Base-by-base conservation (phyloP, 495 filamentous ascomycete species). In the Margaritispora aquatica region DNA sequence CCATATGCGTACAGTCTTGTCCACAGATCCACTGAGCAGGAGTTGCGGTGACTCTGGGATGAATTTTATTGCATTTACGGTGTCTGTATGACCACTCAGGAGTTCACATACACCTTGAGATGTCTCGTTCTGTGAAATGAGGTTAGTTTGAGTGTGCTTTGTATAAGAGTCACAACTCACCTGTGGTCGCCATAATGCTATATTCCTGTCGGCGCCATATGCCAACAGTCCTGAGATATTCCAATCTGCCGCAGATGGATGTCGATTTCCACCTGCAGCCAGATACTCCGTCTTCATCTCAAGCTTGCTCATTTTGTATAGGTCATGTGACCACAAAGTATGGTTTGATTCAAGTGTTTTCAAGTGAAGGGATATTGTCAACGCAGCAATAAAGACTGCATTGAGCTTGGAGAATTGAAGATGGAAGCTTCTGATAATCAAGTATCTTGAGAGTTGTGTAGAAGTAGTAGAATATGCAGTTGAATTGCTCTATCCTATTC, bases 171-270 rank as follows among this genome's bases (percentile, higher is more conserved):
- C 21, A 29, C 49, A 34, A 26, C 85, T 63, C 84, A 96, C 91
- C 69, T 81, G 68, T 49, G 94, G 90, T 66, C 86, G 76, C 94
- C 94, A 97, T 53, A 97, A 67, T 27, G 92, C 94, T 59, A 97
- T 78, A 74, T 93, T 94, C 58, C 83, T 83, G 73, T 91, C 90
- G 26, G 92, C 88, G 36, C 94, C 94, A 73, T 89, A 98, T 47
- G 93, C 95, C 36, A 97, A 78, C 55, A 92, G 85, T 34, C 83
- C 73, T 7, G 75, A 67, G 8, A 20, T 54, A 67, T 91, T 83
- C 94, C 94, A 98, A 73, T 97, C 94, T 15, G 94, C 91, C 13
- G 89, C 89, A 17, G 84, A 84, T 24, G 94, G 87, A 63, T 97
- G 89, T 60, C 93, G 79, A 73, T 97, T 97, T 36, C 89, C 92